Base-by-base conservation (phyloP, 176 grass and related monocot genomes). In the Urochloa ruziziensis region DNA sequence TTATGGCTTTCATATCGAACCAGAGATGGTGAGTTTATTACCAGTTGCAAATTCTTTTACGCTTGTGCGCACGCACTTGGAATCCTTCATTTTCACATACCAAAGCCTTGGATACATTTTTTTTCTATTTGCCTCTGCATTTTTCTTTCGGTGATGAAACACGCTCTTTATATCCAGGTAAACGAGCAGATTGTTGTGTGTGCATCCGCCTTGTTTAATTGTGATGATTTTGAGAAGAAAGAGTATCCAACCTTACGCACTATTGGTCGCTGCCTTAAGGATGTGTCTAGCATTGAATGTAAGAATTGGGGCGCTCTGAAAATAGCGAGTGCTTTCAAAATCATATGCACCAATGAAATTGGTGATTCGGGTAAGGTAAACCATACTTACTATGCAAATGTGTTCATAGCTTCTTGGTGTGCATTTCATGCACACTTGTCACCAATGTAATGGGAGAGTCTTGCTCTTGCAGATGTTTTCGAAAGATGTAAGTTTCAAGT, bases 1-100 rank as follows among this genome's bases (percentile, higher is more conserved):
- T 62, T 36, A 83, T 35, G 68, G 80, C 68, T 82, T 73, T 27
- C 39, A 72, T 60, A 29, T 62, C 21, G 14, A 82, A 82, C 80
- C 39, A 73, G 67, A 72, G 53, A 82, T 72, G 80, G 67, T 62
- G 67, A 73, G 68, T 74, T 49, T 17, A 71, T 49, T 17, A 71
- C 15, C 29, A 63, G 15, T 7, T 19, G 15, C 44, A 34, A 17
- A 18, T 65, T 1, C 3, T 19, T 65, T 60, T 60, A 6, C 36
- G 44, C 44, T 79, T 1, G 36, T 65, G 25, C 42, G 16, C 11
- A 12, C 24, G 17, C 48, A 42, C 62, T 39, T 80, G 21, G 46
- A 80, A 70, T 69, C 16, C 63, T 67, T 67, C 23, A 29, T n/a
- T n/a, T n/a, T n/a, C n/a, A n/a, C n/a, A n/a, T n/a, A 69, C 37